A percentile compares a stretch with the other conserved stretches of the same genome.
Conservation (phyloP, 805 yeast species). For the Ogataea paradorogensis region DNA sequence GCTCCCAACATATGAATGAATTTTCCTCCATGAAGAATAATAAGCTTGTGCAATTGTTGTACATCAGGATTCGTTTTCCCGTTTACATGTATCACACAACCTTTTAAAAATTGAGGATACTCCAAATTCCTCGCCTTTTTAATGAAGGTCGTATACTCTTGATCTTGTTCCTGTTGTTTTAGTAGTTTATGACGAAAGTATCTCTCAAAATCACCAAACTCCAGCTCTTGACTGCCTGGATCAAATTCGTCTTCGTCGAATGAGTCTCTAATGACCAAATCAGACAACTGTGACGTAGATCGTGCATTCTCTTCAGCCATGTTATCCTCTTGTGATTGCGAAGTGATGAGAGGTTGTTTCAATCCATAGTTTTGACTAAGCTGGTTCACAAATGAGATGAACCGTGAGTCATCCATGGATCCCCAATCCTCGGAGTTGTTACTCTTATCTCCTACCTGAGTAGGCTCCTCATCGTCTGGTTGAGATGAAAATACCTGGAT, state of each 20-base stretch:
- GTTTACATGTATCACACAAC: constrained; percentile 73
- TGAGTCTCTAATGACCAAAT: neutral
- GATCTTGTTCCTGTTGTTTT: constrained; percentile 62
- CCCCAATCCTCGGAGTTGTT: constrained; percentile 28
- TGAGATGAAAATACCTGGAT: constrained; percentile 15
- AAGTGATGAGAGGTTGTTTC: constrained; percentile 11
- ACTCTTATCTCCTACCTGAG: constrained; percentile 6
- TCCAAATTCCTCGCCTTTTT: constrained; percentile 31
- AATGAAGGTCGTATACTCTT: constrained; percentile 49
- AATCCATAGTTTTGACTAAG: constrained; percentile 29
- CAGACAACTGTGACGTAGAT: neutral
- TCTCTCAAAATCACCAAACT: constrained; percentile 64
- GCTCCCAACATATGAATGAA: constrained; percentile 66
- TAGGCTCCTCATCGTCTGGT: constrained; percentile 13
- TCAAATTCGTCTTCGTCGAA: constrained; percentile 8
- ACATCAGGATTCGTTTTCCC: constrained; percentile 88
- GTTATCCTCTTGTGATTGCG: constrained; percentile 10
- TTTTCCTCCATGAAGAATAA: constrained; percentile 77
- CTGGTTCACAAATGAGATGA: constrained; percentile 35
- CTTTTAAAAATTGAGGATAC: constrained; percentile 49
- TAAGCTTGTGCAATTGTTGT: constrained; percentile 62
- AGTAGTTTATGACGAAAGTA: constrained; percentile 60
- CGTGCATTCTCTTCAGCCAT: constrained; percentile 3
- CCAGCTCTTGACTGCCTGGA: constrained; percentile 38
- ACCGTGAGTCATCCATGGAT: constrained; percentile 38